Conservation (phyloP, 768 basidiomycete genomes). For the Lepiota subincarnata region DNA sequence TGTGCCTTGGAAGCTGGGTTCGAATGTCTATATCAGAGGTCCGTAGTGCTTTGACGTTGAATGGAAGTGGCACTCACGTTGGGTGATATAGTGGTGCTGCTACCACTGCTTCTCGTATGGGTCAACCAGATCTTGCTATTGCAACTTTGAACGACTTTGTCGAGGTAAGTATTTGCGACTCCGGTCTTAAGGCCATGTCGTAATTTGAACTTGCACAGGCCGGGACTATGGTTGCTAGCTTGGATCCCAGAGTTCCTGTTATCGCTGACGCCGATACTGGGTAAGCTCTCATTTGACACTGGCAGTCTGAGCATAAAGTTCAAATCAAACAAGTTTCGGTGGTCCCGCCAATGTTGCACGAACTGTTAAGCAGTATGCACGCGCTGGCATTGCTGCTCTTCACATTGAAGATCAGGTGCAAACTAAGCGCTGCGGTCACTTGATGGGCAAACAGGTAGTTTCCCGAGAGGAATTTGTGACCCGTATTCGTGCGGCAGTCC, state of each 20-base stretch:
- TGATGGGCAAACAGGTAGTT: constrained; percentile 78
- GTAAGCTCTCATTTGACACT: constrained; percentile 27
- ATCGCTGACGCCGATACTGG: constrained; percentile 81
- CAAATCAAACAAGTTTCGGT: constrained; percentile 41
- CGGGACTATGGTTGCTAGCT: constrained; percentile 64
- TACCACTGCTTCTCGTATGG: constrained; percentile 75
- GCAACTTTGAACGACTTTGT: constrained; percentile 76
- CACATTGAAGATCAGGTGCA: constrained; percentile 83
- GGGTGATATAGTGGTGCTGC: constrained; percentile 53
- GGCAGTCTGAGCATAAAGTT: not conserved
- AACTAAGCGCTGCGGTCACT: constrained; percentile 74
- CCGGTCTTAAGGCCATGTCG: not conserved
- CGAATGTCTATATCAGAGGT: constrained; percentile 73
- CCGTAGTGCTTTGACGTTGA: constrained; percentile 1
- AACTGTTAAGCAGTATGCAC: constrained; percentile 64
- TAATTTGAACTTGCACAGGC: constrained; percentile 27
- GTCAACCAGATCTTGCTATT: constrained; percentile 74
- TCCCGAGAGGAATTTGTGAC: constrained; percentile 71
- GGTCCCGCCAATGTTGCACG: constrained; percentile 72
- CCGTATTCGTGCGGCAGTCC: constrained; percentile 71
- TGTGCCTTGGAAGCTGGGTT: constrained; percentile 79
- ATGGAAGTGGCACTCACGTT: not conserved
- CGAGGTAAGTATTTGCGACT: constrained; percentile 30
- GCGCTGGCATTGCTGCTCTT: constrained; percentile 65
- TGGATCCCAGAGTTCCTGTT: constrained; percentile 60